Base-by-base conservation (phyloP, 306 rosid genomes). In the Dalbergia cultrata region DNA sequence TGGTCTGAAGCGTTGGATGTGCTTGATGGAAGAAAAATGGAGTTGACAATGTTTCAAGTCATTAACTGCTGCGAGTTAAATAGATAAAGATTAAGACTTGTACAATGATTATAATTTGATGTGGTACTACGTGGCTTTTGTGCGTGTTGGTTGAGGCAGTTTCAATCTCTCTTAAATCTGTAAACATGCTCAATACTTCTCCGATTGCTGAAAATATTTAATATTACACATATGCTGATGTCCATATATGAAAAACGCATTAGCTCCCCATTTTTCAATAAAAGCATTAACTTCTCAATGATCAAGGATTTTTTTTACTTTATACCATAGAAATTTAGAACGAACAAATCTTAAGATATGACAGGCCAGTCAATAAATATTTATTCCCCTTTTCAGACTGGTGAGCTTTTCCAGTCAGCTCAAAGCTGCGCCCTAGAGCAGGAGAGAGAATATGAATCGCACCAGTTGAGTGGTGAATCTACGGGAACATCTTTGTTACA, bases 361-460 rank as follows among this genome's bases (percentile, higher is more conserved):
- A 37, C 61, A 37, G 43, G 65, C 39, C 53, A 70, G 78, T 81
- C 35, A 65, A 61, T 59, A 9, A 71, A 50, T 34, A 35, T 59
- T 67, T 67, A 22, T 83, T 80, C 71, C 19, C 67, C 72, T 65
- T 89, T 88, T 72, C 89, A 93, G 97, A 91, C 94, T 74, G 94
- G 91, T 43, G 96, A 88, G 16, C 88, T 89, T 93, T 93, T 93
- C 83, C 88, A 77, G 69, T 26, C 86, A 70, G 94, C 91, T 88
- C 92, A 79, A 66, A 87, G 86, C 83, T 83, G 76, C 18, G 96
- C 94, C 22, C 0, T 87, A 18, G 91, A 81, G 87, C 91, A 78
- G 85, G 92, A 89, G 81, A 91, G 96, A 81, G 96, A 93, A 83
- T 59, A 66, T 64, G 96, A 85, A 78, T 84, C 96, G 56, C 83